Base-by-base conservation (phyloP, 768 basidiomycete genomes). In the Bullera alba region DNA sequence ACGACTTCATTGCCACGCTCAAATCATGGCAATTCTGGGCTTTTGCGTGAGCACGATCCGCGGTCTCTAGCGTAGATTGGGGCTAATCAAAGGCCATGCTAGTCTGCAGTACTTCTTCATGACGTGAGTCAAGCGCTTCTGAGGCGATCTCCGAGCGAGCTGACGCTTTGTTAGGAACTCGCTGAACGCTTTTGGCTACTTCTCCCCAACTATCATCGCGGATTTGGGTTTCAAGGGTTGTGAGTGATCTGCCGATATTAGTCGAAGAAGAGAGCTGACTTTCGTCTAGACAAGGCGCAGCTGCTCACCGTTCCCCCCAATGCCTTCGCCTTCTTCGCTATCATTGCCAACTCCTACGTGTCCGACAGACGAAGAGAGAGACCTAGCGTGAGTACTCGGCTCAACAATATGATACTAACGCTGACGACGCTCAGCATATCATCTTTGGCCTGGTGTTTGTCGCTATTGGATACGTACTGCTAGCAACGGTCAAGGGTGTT, bases 341-440 rank as follows among this genome's bases (percentile, higher is more conserved):
- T 70, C 53, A 60, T 70, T 45, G 60, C 45, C 38, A 67, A 67
- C 48, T 51, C 61, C 17, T 65, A 49, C 53, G 53, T 51, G 39
- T 67, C 65, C 7, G 68, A 70, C 45, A 17, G 51, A 15, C 35
- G 42, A 0, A 50, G 38, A 15, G 60, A 67, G 37, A 54, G 68
- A 45, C 58, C 58, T 4, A 32, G n/a, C 19, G 4, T n/a, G n/a
- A 10, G 4, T 21, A 22, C 16, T 16, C 42, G 17, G 4, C 42
- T n/a, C n/a, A n/a, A 42, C 16, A 25, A 4, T 4, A 7, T 8
- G 15, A 8, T n/a, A 16, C 12, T 6, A 15, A 21, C 58, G 3
- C 6, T 32, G 41, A n/a, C n/a, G n/a, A n/a, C n/a, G n/a, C n/a
- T 7, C 12, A 21, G 22, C 68, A 70, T 53, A 60, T 70, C 35